These are phyloP conservation scores for Sclerospora graminicola DNA, from an alignment of 352 stramenopile genomes.

Conservation along the genomic window DNA sequence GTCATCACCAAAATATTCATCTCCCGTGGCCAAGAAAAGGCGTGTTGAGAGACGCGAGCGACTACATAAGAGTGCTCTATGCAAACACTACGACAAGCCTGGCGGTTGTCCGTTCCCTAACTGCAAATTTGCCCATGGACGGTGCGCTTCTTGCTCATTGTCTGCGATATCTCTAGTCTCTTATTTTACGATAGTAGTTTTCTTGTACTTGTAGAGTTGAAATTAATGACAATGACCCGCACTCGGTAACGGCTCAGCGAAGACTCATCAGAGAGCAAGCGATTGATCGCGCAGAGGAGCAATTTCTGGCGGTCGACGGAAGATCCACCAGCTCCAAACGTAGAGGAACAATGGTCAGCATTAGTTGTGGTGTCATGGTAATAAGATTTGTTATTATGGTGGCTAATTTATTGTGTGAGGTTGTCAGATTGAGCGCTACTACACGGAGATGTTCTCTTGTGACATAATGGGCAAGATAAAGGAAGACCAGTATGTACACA, in stretches of 20 bases:
- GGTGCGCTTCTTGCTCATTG: slow-evolving; percentile 15
- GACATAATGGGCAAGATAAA: slow-evolving; percentile 55
- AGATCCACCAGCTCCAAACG: slow-evolving; percentile 29
- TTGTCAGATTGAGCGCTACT: slow-evolving; percentile 75
- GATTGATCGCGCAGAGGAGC: slow-evolving; percentile 39
- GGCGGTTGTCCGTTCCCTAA: slow-evolving; percentile 74
- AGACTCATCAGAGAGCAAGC: slow-evolving; percentile 77
- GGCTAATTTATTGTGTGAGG: background rate
- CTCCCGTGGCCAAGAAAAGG: slow-evolving; percentile 41
- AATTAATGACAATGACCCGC: slow-evolving; percentile 37
- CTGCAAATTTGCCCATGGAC: slow-evolving; percentile 74
- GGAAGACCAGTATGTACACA: slow-evolving; percentile 84
- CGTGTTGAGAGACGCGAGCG: slow-evolving; percentile 49
- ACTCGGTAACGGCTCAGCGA: slow-evolving; percentile 62
- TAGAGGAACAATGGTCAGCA: slow-evolving; percentile 57
- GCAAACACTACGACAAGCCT: slow-evolving; percentile 81
- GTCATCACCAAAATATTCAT: slow-evolving; percentile 5
- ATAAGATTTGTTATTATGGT: no score
- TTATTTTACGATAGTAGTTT: background rate
- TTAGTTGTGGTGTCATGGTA: background rate
- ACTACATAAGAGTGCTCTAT: slow-evolving; percentile 69
- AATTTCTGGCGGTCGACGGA: slow-evolving; percentile 42
- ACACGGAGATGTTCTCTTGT: slow-evolving; percentile 76
- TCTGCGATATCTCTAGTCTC: background rate
- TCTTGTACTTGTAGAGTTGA: slow-evolving; percentile 24